Conservation (phyloP, 2,329 filamentous ascomycete genomes). For the Hypoxylon sp. region DNA sequence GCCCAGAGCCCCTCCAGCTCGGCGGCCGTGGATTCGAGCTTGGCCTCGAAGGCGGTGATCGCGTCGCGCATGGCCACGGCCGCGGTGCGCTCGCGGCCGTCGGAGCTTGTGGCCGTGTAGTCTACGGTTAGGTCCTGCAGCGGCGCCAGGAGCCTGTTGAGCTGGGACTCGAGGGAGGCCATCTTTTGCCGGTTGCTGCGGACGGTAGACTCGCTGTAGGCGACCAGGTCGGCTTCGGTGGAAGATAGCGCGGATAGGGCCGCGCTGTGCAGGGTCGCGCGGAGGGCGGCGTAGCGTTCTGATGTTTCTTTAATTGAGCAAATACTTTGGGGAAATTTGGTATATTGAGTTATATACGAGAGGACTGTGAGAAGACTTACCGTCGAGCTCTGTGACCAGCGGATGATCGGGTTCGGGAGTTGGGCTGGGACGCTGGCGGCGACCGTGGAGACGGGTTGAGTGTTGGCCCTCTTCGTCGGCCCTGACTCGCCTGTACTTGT, state of each 20-base stretch:
- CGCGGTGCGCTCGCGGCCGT: constrained; percentile 36
- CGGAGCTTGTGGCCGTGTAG: constrained; percentile 34
- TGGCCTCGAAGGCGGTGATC: constrained; percentile 34
- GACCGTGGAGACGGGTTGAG: constrained; percentile 22
- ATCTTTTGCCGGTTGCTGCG: constrained; percentile 36
- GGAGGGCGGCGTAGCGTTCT: constrained; percentile 47
- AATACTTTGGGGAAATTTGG: neutral
- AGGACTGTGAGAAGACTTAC: constrained; percentile 37
- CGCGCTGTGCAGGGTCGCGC: constrained; percentile 46
- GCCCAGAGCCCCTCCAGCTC: constrained; percentile 46
- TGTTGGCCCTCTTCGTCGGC: constrained; percentile 23
- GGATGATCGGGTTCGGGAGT: constrained; percentile 38
- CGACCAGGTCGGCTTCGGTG: constrained; percentile 33
- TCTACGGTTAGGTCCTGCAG: constrained; percentile 43
- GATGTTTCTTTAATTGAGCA: neutral
- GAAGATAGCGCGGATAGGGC: constrained; percentile 40
- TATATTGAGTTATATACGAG: constrained; percentile 9
- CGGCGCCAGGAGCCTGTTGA: constrained; percentile 36
- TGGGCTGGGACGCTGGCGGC: constrained; percentile 32
- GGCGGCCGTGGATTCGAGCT: constrained; percentile 24
- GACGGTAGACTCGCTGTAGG: constrained; percentile 35
- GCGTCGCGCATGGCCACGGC: constrained; percentile 33
- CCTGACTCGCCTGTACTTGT: constrained; percentile 34
- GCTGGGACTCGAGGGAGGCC: constrained; percentile 28
- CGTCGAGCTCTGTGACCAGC: constrained; percentile 39